A percentile compares a stretch with the other conserved stretches of the same genome.
Conservation (phyloP, 1,284 basidiomycete species). For the Stygiomarasmius scandens region DNA sequence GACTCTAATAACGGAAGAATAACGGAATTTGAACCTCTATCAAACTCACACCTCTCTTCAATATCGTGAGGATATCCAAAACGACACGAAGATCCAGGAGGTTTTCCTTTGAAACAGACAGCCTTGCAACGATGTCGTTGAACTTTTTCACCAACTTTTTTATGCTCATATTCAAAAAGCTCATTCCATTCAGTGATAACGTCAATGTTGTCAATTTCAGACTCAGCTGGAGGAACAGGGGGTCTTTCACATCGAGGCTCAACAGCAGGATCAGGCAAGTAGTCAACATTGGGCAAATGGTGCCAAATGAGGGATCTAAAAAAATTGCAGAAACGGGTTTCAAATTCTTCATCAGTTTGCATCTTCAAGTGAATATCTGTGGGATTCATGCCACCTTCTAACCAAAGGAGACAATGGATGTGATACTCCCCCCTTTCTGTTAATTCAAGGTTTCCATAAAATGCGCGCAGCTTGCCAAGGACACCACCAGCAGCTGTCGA, state of each 20-base stretch:
- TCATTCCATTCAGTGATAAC: neutral
- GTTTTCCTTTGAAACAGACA: conserved; percentile 27
- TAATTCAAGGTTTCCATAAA: conserved; percentile 33
- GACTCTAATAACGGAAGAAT: conserved; percentile 20
- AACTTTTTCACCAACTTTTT: conserved; percentile 14
- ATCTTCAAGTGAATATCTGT: conserved; percentile 17
- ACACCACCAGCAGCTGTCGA: conserved; percentile 20
- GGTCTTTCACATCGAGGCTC: conserved; percentile 8
- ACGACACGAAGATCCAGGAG: conserved; percentile 20
- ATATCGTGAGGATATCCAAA: conserved; percentile 23
- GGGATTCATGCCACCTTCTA: conserved; percentile 27
- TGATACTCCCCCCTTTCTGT: conserved; percentile 32
- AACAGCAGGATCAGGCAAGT: neutral
- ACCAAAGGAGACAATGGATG: conserved; percentile 35
- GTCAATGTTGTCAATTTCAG: neutral
- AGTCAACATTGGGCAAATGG: conserved; percentile 6
- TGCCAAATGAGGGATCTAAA: conserved; percentile 11
- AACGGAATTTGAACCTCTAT: conserved; percentile 24
- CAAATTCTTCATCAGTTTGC: conserved; percentile 8
- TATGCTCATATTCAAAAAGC: neutral
- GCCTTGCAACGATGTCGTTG: conserved; percentile 22
- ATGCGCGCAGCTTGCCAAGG: conserved; percentile 27
- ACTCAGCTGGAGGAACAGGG: neutral
- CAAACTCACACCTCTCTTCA: conserved; percentile 17
- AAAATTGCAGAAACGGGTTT: conserved; percentile 7